Conservation (phyloP, 1,284 basidiomycete genomes). For the Phellopilus nigrolimitatus region DNA sequence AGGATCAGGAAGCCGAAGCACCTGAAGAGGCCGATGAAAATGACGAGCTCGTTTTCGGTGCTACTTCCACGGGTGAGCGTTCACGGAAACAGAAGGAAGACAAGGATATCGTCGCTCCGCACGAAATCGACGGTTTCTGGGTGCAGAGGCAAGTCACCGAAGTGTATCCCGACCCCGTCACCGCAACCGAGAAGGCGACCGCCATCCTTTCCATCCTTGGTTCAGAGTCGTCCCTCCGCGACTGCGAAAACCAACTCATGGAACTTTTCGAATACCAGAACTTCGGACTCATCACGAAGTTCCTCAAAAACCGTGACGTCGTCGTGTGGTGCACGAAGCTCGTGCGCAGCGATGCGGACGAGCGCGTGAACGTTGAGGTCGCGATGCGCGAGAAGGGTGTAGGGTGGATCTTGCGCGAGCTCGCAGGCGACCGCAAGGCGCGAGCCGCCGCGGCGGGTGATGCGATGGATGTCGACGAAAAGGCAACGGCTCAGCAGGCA, state of each 20-base stretch:
- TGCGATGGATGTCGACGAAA: conserved; percentile 78
- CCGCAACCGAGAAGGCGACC: conserved; percentile 88
- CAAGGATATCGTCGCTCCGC: conserved; percentile 82
- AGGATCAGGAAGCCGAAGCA: conserved; percentile 44
- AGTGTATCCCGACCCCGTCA: conserved; percentile 91
- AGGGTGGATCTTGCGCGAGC: conserved; percentile 91
- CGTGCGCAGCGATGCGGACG: conserved; percentile 85
- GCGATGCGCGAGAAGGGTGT: conserved; percentile 97
- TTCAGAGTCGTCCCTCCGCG: conserved; percentile 86
- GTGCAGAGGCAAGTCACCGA: conserved; percentile 91
- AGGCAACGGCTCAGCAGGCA: conserved; percentile 36
- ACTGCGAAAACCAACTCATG: conserved; percentile 97
- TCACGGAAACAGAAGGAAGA: conserved; percentile 48
- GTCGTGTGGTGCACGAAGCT: conserved; percentile 99
- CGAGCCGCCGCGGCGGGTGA: conserved; percentile 45
- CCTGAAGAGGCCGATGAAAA: conserved; percentile 43
- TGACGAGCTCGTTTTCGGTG: conserved; percentile 73
- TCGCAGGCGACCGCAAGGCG: conserved; percentile 72
- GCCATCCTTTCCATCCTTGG: conserved; percentile 84
- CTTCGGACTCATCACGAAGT: conserved; percentile 87
- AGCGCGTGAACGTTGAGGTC: conserved; percentile 92
- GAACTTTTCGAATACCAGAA: conserved; percentile 94
- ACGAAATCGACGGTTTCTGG: conserved; percentile 97
- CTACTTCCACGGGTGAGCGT: conserved; percentile 35
- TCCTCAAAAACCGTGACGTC: conserved; percentile 94